phyloP scores from a whole-genome alignment of 169 alveolate species.

The Cryptosporidium felis region DNA sequence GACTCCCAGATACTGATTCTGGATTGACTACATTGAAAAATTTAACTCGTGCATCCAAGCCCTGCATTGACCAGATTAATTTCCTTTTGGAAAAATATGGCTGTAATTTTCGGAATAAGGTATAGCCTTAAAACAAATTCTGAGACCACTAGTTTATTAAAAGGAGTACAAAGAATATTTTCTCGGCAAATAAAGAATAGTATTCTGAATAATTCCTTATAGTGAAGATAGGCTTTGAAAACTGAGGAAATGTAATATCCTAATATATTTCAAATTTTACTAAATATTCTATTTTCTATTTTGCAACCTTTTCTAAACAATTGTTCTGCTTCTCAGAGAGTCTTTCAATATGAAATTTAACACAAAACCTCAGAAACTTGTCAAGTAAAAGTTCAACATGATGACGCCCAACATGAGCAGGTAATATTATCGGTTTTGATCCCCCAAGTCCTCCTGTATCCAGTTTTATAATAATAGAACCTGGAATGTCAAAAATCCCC shows the following conservation, averaged over 20 bases:
- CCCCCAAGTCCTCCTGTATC: not conserved
- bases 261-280: too few species aligned
- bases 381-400: constrained; percentile 64
- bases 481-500: constrained; percentile 56
- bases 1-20: constrained; percentile 7
- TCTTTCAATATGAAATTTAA: constrained; percentile 54
- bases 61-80: constrained; percentile 43
- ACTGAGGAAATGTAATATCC: too few species aligned
- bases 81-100: constrained; percentile 1
- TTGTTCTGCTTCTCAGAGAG: not conserved
- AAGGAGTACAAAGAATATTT: too few species aligned
- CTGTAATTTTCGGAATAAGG: constrained; percentile 34
- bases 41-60: constrained; percentile 19
- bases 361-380: constrained; percentile 46
- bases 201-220: too few species aligned
- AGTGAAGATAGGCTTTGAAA: too few species aligned
- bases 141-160: too few species aligned
- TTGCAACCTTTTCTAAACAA: not conserved
- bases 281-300: not conserved
- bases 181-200: too few species aligned
- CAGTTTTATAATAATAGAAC: constrained; percentile 26
- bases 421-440: constrained; percentile 19
- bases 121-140: too few species aligned
- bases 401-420: constrained; percentile 71
- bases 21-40: not conserved